A percentile compares a stretch with the other conserved stretches of the same genome.
These are phyloP conservation scores for Ampelocalamus luodianensis DNA, from an alignment of 176 grass and related monocot genomes.

Conservation along the genomic window DNA sequence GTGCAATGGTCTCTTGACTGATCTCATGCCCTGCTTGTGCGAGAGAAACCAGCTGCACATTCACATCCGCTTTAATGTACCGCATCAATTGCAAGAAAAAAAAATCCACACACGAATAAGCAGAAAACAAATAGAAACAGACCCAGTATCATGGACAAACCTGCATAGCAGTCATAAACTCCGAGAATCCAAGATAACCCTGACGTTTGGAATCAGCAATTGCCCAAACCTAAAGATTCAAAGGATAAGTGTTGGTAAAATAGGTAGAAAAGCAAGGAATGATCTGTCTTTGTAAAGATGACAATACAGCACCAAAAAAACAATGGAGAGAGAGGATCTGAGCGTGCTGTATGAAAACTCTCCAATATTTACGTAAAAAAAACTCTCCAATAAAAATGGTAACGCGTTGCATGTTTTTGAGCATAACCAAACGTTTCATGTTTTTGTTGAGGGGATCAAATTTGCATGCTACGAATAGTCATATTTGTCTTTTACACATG, in stretches of 20 bases:
- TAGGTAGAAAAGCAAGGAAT: not conserved
- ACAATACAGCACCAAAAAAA: not conserved
- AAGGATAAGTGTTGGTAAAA: not conserved
- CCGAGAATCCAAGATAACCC: constrained; percentile 75
- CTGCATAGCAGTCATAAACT: constrained; percentile 81
- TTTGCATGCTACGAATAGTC: not conserved
- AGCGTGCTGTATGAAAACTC: not conserved
- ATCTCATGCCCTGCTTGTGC: constrained; percentile 75
- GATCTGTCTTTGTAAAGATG: not conserved
- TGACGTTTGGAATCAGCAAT: constrained; percentile 81
- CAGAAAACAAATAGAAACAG: constrained; percentile 8
- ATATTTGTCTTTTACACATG: not conserved
- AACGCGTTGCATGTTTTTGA: not conserved
- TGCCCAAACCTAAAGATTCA: constrained; percentile 60
- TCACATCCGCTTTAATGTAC: not conserved
- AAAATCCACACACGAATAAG: constrained; percentile 2
- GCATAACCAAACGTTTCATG: not conserved
- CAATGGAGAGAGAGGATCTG: too few relatives aligned
- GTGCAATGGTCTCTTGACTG: constrained; percentile 59
- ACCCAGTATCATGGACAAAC: constrained; percentile 9
- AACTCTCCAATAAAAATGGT: not conserved
- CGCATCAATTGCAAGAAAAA: constrained; percentile 36
- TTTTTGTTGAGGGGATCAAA: not conserved
- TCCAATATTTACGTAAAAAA: too few relatives aligned
- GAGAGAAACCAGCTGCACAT: constrained; percentile 75